Evolutionary conservation across 345 rosid species (phyloP), one percentile per base, ranked within the genome.

Genomic region (Murraya koenigii): DNA sequence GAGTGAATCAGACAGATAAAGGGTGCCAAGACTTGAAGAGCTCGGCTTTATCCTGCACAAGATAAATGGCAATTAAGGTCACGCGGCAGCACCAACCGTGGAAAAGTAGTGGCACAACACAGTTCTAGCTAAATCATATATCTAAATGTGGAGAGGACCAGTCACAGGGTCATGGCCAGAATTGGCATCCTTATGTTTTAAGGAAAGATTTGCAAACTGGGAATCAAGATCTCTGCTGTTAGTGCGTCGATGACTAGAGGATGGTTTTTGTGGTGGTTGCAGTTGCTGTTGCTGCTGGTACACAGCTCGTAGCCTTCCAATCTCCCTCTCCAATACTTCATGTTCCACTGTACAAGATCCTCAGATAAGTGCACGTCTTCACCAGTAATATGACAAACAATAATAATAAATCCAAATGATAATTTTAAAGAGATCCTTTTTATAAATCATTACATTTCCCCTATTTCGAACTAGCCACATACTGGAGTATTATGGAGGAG

Each of bases 321-420:
- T 89, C 85, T 97, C 98, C 86, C 94, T 91, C 86, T 94, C 99
- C 82, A 97, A 84, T 79, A 97, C 90, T 54, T 97, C 97, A 26
- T 97, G 99, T 85, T 97, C 99, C 93, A 97, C 99, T 97, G 91
- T 73, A 80, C 70, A 85, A 49, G 60, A 19, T 33, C 54, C 26
- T 62, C 63, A 25, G 59, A 67, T 39, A 39, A 13, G 71, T 74
- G 76, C 76, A 69, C 44, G 35, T 72, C 49, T 66, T 52, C 38
- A 66, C 20, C 26, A 76, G 25, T 39, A 44, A 36, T 35, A 59
- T 70, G 25, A 67, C 7, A 41, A 22, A n/a, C 11, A 74, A 28
- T 17, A 26, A 20, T 8, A 61, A 41, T 0, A 36, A 59, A 8
- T 11, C 39, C 14, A 39, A 39, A n/a, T n/a, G 30, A 39, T n/a